Base-by-base conservation (phyloP, 257 asterid species). In the Sherardia arvensis region DNA sequence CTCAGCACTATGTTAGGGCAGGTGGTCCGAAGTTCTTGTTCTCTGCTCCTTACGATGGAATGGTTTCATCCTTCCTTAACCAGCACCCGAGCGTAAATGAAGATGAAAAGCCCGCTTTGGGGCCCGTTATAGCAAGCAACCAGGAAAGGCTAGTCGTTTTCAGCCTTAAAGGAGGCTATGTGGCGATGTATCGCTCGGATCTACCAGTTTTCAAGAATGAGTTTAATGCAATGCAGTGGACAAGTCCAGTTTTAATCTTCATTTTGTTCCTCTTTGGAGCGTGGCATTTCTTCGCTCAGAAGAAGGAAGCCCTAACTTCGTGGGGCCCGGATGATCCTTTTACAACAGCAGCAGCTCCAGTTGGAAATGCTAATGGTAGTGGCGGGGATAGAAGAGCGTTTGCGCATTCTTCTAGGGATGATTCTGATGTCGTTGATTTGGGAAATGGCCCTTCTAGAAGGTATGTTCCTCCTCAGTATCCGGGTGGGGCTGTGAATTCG, bases 301-400 rank as follows among this genome's bases (percentile, higher is more conserved):
- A 90, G 80, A 93, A 90, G 78, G 99, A 90, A 47, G 94, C 90
- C 0, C 88, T 93, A 60, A 90, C 85, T 9, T 80, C 96, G 0
- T 93, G 99, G 99, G 99, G 99, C 5, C 94, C 96, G 0, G 95
- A 93, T 0, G 97, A 87, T 61, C 90, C 91, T 0, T 89, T 85
- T 49, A 26, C 56, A n/a, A 23, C 54, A 17, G 56, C 56, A n/a
- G 54, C 54, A 17, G 27, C 56, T 49, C 56, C 56, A 3, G 55
- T 26, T 18, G 56, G 56, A 6, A 43, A 43, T 43, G 51, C n/a
- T 43, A 43, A 43, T 43, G 51, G 51, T 4, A 21, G 77, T 1
- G 79, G 78, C 11, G n/a, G n/a, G n/a, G 88, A 85, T 53, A 74
- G 86, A 73, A 66, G 26, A 49, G 23, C 91, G 32, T 83, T 76